A percentile compares a stretch with the other conserved stretches of the same genome.
Evolutionary conservation across 805 yeast species (phyloP).

Genomic region (Saturnispora serradocipensis): DNA sequence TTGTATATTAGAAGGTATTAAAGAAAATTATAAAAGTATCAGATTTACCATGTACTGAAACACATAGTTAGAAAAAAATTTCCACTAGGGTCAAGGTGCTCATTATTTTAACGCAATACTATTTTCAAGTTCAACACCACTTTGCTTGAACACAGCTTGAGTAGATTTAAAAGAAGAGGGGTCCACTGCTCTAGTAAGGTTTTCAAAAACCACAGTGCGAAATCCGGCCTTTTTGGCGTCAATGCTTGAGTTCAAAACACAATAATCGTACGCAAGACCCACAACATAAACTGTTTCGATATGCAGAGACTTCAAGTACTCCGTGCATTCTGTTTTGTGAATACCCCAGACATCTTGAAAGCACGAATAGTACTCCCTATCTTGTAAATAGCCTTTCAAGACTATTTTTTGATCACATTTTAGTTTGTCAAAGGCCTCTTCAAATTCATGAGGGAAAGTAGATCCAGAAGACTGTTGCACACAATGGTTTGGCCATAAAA

Average conservation of each 20-base stretch:
- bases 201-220: slow-evolving; percentile 49
- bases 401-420: slow-evolving; percentile 33
- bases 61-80: not conserved
- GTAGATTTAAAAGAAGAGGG: slow-evolving; percentile 32
- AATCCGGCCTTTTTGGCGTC: slow-evolving; percentile 60
- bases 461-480: slow-evolving; percentile 65
- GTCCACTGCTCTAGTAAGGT: slow-evolving; percentile 48
- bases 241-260: slow-evolving; percentile 70
- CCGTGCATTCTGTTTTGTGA: slow-evolving; percentile 57
- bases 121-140: slow-evolving; percentile 26
- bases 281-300: slow-evolving; percentile 61
- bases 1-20: not conserved
- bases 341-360: slow-evolving; percentile 72
- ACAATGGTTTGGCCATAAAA: slow-evolving; percentile 90
- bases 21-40: not conserved
- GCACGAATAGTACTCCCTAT: slow-evolving; percentile 82
- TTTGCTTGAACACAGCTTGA: slow-evolving; percentile 22
- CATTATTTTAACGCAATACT: slow-evolving; percentile 8
- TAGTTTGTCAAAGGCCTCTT: slow-evolving; percentile 22
- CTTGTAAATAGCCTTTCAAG: slow-evolving; percentile 60
- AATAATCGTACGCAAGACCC: slow-evolving; percentile 81
- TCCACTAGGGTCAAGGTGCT: not conserved
- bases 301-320: slow-evolving; percentile 33
- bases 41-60: too few relatives aligned
- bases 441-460: slow-evolving; percentile 44